phyloP scores from a whole-genome alignment of 2,329 filamentous ascomycete species.

The Gyromitra esculenta region DNA sequence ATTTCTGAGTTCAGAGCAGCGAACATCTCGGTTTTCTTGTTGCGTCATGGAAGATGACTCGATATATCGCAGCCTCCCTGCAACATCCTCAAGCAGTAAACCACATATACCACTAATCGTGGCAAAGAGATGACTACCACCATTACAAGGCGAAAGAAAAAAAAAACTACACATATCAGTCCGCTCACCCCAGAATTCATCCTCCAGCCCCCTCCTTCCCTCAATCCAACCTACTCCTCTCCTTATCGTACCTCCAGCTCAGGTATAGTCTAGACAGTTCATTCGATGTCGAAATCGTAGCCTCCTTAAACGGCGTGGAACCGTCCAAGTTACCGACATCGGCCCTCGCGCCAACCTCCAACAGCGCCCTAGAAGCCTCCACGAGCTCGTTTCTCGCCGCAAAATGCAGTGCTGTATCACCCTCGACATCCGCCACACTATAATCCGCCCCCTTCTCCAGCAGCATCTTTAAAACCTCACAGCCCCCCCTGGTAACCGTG shows the following conservation, averaged over 20 bases:
- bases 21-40: too few species aligned
- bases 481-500: not conserved
- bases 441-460: slow-evolving; percentile 5
- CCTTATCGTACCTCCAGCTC: too few species aligned
- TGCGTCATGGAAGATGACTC: too few species aligned
- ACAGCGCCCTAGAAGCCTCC: not conserved
- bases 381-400: not conserved
- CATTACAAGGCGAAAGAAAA: too few species aligned
- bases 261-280: not conserved
- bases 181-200: too few species aligned
- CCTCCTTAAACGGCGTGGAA: slow-evolving; percentile 1
- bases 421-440: not conserved
- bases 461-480: slow-evolving; percentile 12
- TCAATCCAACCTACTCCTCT: too few species aligned
- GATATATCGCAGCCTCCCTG: too few species aligned
- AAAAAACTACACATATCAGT: too few species aligned
- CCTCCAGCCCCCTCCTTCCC: not conserved
- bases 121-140: too few species aligned
- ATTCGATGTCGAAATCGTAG: not conserved
- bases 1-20: too few species aligned
- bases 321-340: not conserved
- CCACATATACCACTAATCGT: too few species aligned
- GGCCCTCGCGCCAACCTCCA: not conserved
- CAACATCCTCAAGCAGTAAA: too few species aligned
- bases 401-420: slow-evolving; percentile 22